Conservation (phyloP, 2,329 filamentous ascomycete species). For the Claviceps purpurea region DNA sequence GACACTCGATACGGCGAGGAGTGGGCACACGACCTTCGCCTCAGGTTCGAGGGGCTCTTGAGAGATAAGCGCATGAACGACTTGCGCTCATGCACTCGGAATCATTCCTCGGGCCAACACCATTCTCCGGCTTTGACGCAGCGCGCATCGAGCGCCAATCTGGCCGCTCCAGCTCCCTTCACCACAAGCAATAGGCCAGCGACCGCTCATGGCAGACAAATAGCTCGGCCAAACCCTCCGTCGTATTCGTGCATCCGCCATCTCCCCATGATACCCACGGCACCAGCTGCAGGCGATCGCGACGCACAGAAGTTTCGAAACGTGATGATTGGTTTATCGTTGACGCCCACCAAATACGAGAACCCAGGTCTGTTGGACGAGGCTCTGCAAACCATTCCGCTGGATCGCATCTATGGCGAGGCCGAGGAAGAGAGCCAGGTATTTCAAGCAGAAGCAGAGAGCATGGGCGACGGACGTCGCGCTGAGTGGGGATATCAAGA, state of each 20-base stretch:
- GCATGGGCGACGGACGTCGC: constrained; percentile 65
- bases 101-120: constrained; percentile 45
- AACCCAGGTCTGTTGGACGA: constrained; percentile 92
- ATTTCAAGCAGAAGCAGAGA: constrained; percentile 74
- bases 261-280: constrained; percentile 49
- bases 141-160: constrained; percentile 34
- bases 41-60: constrained; percentile 77
- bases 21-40: constrained; percentile 65
- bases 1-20: constrained; percentile 47
- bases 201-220: constrained; percentile 25
- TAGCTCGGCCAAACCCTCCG: constrained; percentile 25
- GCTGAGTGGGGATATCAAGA: constrained; percentile 96
- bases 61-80: constrained; percentile 80
- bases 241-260: constrained; percentile 36
- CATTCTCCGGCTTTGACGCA: constrained; percentile 42
- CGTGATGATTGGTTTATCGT: constrained; percentile 70
- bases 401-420: constrained; percentile 84
- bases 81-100: constrained; percentile 40
- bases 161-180: constrained; percentile 26
- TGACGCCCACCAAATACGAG: constrained; percentile 87
- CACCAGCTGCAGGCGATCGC: constrained; percentile 52
- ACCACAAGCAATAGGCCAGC: constrained; percentile 29
- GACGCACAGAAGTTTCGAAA: constrained; percentile 65
- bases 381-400: constrained; percentile 70
- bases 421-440: constrained; percentile 90